Conservation (phyloP, 768 basidiomycete species). For the Suillus luteus region DNA sequence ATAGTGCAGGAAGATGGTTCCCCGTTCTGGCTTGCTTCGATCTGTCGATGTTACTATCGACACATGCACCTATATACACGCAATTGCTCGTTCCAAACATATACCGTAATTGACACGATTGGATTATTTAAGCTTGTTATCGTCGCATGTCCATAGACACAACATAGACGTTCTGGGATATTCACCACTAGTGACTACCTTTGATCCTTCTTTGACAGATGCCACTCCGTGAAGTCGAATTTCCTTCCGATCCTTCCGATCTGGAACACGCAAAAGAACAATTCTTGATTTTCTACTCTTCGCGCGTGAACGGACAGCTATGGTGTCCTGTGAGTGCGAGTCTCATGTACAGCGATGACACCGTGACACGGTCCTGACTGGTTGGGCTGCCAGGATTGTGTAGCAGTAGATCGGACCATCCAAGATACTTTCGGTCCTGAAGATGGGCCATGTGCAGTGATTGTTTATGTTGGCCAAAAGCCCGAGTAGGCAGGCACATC, state of each 20-base stretch:
- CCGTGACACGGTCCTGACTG: background rate
- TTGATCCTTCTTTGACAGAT: constrained; percentile 34
- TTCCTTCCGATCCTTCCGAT: constrained; percentile 36
- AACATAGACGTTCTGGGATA: background rate
- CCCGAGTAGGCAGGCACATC: constrained; percentile 49
- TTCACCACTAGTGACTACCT: background rate
- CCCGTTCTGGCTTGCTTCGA: background rate
- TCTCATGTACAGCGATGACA: background rate
- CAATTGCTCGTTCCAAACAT: background rate
- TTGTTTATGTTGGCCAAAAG: constrained; percentile 71
- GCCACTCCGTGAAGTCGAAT: constrained; percentile 49
- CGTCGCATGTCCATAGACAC: background rate
- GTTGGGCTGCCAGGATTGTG: constrained; percentile 58
- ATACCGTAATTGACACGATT: constrained; percentile 7
- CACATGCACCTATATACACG: background rate
- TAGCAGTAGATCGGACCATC: constrained; percentile 57
- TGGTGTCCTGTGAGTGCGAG: constrained; percentile 68
- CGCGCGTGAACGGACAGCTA: constrained; percentile 56
- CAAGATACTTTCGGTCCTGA: constrained; percentile 47
- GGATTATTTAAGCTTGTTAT: constrained; percentile 9
- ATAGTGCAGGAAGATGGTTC: background rate
- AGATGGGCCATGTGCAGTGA: constrained; percentile 51
- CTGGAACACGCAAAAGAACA: constrained; percentile 46
- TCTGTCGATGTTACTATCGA: background rate
- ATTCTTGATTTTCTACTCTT: constrained; percentile 73